These are phyloP conservation scores for Pugionium dolabratum DNA, from an alignment of 345 rosid species.

Conservation along the genomic window DNA sequence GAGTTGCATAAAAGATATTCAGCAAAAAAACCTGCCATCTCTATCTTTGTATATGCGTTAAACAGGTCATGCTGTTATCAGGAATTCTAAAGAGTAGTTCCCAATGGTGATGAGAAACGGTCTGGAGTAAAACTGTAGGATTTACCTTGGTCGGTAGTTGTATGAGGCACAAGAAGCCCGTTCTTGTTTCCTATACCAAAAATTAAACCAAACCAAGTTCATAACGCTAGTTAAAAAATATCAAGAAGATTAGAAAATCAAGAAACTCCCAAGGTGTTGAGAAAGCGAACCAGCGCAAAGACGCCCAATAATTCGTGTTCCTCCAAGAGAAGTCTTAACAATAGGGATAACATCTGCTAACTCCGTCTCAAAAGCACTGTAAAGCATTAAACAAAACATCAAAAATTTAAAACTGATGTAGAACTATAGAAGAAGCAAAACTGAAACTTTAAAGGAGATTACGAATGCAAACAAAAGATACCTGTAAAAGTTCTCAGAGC, in stretches of 20 bases:
- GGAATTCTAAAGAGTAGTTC: neutral
- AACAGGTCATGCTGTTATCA: neutral
- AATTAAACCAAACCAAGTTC: neutral
- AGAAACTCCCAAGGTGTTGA: neutral
- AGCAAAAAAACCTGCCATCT: neutral
- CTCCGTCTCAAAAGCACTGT: slow-evolving; percentile 80
- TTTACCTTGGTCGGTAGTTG: slow-evolving; percentile 91
- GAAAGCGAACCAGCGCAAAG: slow-evolving; percentile 71
- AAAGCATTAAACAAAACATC: slow-evolving; percentile 14
- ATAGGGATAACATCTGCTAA: slow-evolving; percentile 83
- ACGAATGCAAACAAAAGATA: neutral
- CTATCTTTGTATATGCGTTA: neutral
- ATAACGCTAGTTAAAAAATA: neutral
- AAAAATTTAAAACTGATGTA: neutral
- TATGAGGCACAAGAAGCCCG: slow-evolving; percentile 94
- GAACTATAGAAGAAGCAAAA: neutral
- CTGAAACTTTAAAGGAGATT: neutral
- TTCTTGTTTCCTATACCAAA: slow-evolving; percentile 75
- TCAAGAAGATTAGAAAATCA: neutral
- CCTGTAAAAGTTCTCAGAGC: slow-evolving; percentile 74
- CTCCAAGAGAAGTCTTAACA: slow-evolving; percentile 83
- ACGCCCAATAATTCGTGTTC: slow-evolving; percentile 81
- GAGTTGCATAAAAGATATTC: slow-evolving; percentile 1
- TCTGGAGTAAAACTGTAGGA: neutral
- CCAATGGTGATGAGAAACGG: neutral